Evolutionary conservation across 257 asterid genomes (phyloP).

Genomic region (Plectranthus barbatus): DNA sequence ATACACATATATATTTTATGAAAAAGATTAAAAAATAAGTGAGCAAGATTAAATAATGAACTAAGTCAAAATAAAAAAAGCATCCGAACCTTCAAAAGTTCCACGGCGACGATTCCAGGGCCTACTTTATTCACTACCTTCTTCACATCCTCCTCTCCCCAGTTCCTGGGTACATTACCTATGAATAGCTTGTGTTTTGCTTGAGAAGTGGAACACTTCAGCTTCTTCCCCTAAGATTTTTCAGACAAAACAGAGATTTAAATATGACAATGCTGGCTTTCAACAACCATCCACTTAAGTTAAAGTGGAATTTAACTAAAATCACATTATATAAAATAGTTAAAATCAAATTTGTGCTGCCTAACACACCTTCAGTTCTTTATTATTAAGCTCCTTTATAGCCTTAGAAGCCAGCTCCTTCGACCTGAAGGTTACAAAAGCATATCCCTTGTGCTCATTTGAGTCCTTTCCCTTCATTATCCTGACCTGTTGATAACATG

Average conservation of each 20-base stretch:
- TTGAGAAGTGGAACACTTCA: conserved; percentile 89
- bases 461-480: conserved; percentile 91
- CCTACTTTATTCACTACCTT: conserved; percentile 66
- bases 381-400: conserved; percentile 67
- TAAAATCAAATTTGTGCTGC: not conserved
- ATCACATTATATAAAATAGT: not conserved
- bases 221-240: conserved; percentile 62
- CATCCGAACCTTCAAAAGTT: conserved; percentile 62
- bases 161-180: conserved; percentile 80
- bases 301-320: not conserved
- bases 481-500: conserved; percentile 59
- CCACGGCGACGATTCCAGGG: conserved; percentile 79
- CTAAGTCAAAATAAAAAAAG: not conserved
- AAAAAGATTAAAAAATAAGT: not conserved
- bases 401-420: conserved; percentile 90
- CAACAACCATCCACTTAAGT: not conserved
- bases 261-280: conserved; percentile 1
- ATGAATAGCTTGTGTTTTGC: conserved; percentile 83
- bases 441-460: conserved; percentile 82
- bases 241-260: conserved; percentile 1
- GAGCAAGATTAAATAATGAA: conserved; percentile 1
- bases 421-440: conserved; percentile 81
- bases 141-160: conserved; percentile 84
- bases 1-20: not conserved
- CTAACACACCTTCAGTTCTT: conserved; percentile 56